These are phyloP conservation scores for Nemania sp. DNA, from an alignment of 2,329 filamentous ascomycete genomes.

Conservation along the genomic window DNA sequence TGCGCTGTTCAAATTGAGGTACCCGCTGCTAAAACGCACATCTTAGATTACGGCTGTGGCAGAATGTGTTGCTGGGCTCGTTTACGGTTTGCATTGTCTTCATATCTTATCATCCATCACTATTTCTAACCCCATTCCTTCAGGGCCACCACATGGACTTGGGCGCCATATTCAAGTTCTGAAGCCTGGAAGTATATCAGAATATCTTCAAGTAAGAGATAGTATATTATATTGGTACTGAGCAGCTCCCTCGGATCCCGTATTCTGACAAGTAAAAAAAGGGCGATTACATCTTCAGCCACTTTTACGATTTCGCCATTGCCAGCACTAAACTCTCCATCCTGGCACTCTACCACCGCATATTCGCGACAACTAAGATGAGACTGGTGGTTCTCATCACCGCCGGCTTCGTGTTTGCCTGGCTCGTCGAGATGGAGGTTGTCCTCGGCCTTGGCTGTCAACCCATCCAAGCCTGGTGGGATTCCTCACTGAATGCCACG, in stretches of 20 bases:
- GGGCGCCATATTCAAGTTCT: slow-evolving; percentile 35
- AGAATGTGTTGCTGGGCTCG: slow-evolving; percentile 32
- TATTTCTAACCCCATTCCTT: slow-evolving; percentile 12
- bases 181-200: slow-evolving; percentile 18
- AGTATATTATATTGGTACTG: background rate
- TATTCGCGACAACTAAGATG: slow-evolving; percentile 30
- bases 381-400: slow-evolving; percentile 24
- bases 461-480: slow-evolving; percentile 37
- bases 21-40: slow-evolving; percentile 1
- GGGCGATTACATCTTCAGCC: slow-evolving; percentile 39
- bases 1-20: background rate
- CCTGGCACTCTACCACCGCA: slow-evolving; percentile 37
- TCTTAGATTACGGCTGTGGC: slow-evolving; percentile 29
- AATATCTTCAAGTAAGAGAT: slow-evolving; percentile 32
- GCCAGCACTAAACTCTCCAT: slow-evolving; percentile 38
- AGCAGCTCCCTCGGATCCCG: background rate
- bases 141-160: slow-evolving; percentile 33
- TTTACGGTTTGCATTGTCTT: slow-evolving; percentile 27
- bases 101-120: background rate
- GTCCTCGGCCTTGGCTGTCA: slow-evolving; percentile 33
- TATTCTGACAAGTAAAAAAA: slow-evolving; percentile 20
- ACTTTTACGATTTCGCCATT: slow-evolving; percentile 38
- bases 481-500: slow-evolving; percentile 16
- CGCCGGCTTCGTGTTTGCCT: slow-evolving; percentile 27
- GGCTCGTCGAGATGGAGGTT: slow-evolving; percentile 36